phyloP scores from a whole-genome alignment of 2,329 filamentous ascomycete genomes.

The Coniochaeta pulveracea region DNA sequence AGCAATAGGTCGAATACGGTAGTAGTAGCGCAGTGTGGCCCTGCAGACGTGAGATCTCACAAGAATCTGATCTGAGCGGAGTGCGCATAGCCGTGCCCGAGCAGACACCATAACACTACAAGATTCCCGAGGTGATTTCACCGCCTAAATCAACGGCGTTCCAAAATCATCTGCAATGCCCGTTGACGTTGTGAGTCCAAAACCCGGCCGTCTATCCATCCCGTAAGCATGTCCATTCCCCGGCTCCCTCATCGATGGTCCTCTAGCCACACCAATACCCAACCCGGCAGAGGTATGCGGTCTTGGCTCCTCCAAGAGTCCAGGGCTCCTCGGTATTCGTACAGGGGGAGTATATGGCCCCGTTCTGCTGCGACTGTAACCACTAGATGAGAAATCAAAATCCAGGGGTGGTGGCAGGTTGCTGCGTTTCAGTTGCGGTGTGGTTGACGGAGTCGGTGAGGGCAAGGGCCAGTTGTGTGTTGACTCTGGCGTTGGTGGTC shows the following conservation, averaged over 20 bases:
- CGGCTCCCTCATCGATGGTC: slow-evolving; percentile 15
- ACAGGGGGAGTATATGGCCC: slow-evolving; percentile 12
- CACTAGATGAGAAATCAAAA: slow-evolving; percentile 15
- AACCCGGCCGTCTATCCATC: slow-evolving; percentile 8
- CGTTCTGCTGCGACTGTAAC: slow-evolving; percentile 10
- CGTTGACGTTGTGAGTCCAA: slow-evolving; percentile 11
- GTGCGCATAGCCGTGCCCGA: no score
- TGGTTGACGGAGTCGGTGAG: slow-evolving; percentile 6
- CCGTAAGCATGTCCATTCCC: slow-evolving; percentile 6
- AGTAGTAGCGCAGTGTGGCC: no score
- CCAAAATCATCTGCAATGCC: slow-evolving; percentile 21
- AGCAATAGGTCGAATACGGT: no score
- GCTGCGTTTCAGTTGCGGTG: slow-evolving; percentile 4
- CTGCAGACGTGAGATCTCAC: no score
- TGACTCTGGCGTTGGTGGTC: background rate
- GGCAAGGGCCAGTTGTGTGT: slow-evolving; percentile 3
- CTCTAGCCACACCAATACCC: slow-evolving; percentile 21
- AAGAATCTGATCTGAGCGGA: no score
- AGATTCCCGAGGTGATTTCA: no score
- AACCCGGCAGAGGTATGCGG: slow-evolving; percentile 4
- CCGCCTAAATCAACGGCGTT: slow-evolving; percentile 23
- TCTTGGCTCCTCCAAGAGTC: background rate
- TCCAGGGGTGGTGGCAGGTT: slow-evolving; percentile 13
- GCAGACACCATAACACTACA: no score
- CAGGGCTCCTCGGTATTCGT: slow-evolving; percentile 2